These are phyloP conservation scores for Mycena citricolor DNA, from an alignment of 1,284 basidiomycete species.

Conservation along the genomic window DNA sequence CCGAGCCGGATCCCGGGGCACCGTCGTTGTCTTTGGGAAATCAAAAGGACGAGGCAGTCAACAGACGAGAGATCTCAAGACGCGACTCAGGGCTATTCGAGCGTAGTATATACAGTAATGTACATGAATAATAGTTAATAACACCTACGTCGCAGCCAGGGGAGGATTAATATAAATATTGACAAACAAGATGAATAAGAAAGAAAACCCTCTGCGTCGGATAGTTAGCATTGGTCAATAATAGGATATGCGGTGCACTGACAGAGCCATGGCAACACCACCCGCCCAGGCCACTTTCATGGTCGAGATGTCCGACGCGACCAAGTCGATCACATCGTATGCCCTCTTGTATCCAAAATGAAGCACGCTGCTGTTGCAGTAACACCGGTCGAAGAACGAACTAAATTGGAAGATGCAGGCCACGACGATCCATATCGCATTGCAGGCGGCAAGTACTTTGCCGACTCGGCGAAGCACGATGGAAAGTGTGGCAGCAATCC, in stretches of 20 bases:
- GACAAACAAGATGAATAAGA: slow-evolving; percentile 22
- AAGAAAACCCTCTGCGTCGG: slow-evolving; percentile 18
- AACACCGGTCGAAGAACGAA: slow-evolving; percentile 7
- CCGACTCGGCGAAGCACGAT: not conserved
- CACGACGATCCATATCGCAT: slow-evolving; percentile 7
- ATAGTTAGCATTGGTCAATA: not conserved
- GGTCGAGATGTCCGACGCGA: slow-evolving; percentile 13
- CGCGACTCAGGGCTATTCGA: slow-evolving; percentile 44
- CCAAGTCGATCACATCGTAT: slow-evolving; percentile 18
- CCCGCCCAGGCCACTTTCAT: slow-evolving; percentile 23
- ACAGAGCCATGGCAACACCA: slow-evolving; percentile 19
- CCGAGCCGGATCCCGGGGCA: slow-evolving; percentile 63
- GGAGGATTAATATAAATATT: slow-evolving; percentile 25
- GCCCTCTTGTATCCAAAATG: not conserved
- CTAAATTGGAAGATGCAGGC: slow-evolving; percentile 8
- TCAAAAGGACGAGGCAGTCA: slow-evolving; percentile 54
- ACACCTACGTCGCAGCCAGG: too few species aligned
- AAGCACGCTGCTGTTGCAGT: slow-evolving; percentile 5
- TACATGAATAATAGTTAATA: too few species aligned
- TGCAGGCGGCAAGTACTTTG: slow-evolving; percentile 4
- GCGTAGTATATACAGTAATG: not conserved
- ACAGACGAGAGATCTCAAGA: slow-evolving; percentile 48
- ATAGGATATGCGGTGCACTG: not conserved
- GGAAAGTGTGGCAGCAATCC: slow-evolving; percentile 1
- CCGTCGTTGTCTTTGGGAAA: slow-evolving; percentile 72